phyloP scores from a whole-genome alignment of 2,329 filamentous ascomycete genomes.

The Apiospora kogelbergensis region DNA sequence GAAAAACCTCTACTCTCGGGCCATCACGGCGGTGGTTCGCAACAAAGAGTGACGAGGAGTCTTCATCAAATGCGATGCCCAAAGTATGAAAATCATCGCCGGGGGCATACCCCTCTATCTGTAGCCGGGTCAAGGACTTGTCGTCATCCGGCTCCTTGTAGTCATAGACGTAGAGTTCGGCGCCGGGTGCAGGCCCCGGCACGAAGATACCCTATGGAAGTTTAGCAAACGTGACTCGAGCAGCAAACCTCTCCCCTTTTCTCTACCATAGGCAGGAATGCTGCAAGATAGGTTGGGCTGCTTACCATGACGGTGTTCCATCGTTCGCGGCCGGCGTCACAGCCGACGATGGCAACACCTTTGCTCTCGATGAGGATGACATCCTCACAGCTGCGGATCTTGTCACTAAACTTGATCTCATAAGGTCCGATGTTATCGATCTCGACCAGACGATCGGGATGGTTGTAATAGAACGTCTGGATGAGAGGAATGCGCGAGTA shows the following conservation, averaged over 20 bases:
- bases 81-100: conserved; percentile 38
- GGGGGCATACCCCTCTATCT: conserved; percentile 24
- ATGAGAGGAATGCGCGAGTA: conserved; percentile 9
- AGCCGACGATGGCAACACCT: conserved; percentile 37
- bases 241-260: background rate
- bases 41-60: conserved; percentile 35
- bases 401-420: conserved; percentile 36
- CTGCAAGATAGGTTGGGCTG: no score
- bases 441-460: conserved; percentile 27
- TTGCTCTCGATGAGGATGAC: conserved; percentile 34
- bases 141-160: conserved; percentile 30
- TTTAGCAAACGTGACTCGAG: background rate
- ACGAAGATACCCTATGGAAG: conserved; percentile 26
- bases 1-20: conserved; percentile 39
- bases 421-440: conserved; percentile 27
- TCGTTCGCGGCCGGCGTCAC: conserved; percentile 39
- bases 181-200: conserved; percentile 25
- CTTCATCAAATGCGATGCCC: conserved; percentile 38
- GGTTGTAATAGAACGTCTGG: conserved; percentile 27
- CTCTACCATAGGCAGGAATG: no score
- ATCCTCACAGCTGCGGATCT: conserved; percentile 42
- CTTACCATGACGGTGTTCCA: conserved; percentile 43
- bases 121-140: conserved; percentile 22
- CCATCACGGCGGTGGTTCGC: conserved; percentile 37
- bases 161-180: conserved; percentile 37